Conservation (phyloP, 306 rosid species). For the Amphicarpaea edgeworthii region DNA sequence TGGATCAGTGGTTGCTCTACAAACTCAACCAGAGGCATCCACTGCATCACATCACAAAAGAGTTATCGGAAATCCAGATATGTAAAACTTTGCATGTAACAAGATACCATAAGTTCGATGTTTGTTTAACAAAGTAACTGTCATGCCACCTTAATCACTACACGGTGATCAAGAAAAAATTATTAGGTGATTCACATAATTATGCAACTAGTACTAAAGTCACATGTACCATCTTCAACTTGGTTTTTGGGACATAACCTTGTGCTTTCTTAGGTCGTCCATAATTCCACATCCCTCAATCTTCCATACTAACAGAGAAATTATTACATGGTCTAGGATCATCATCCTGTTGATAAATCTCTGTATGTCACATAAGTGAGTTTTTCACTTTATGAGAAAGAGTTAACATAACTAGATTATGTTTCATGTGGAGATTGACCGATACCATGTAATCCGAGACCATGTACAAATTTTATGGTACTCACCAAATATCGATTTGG, state of each 20-base stretch:
- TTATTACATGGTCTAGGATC: too few species aligned
- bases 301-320: neutral
- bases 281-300: neutral
- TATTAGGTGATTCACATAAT: too few species aligned
- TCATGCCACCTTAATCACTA: neutral
- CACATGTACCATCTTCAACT: neutral
- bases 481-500: neutral
- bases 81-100: neutral
- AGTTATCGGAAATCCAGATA: conserved; percentile 17
- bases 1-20: conserved; percentile 79
- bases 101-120: neutral
- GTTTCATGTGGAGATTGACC: too few species aligned
- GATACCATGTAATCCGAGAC: too few species aligned
- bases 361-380: too few species aligned
- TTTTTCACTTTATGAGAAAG: too few species aligned
- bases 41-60: conserved; percentile 54
- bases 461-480: too few species aligned
- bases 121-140: neutral
- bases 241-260: neutral
- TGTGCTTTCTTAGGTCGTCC: neutral
- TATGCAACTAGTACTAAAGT: neutral
- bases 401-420: too few species aligned
- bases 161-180: neutral
- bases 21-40: conserved; percentile 94
- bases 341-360: too few species aligned